phyloP scores from a whole-genome alignment of 1,284 basidiomycete species.

The Irpex lacteus region DNA sequence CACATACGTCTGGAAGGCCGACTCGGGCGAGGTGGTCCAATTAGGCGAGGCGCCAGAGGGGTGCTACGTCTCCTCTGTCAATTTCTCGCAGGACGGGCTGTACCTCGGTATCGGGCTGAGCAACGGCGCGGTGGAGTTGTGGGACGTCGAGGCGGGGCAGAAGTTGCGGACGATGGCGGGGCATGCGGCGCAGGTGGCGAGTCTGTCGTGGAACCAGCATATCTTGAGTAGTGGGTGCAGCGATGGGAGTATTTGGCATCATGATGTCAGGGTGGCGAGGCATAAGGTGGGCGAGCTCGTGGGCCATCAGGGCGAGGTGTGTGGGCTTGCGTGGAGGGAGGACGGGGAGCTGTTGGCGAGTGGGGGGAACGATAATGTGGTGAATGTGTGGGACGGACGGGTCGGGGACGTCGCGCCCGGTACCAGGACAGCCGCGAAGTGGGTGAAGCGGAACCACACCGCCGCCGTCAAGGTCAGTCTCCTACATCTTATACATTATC shows the following conservation, averaged over 20 bases:
- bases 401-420: conserved; percentile 63
- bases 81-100: conserved; percentile 86
- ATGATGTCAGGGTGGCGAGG: conserved; percentile 83
- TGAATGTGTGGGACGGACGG: conserved; percentile 93
- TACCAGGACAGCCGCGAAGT: conserved; percentile 69
- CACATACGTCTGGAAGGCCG: conserved; percentile 93
- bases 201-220: conserved; percentile 84
- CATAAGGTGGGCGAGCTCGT: conserved; percentile 89
- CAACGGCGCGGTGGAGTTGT: conserved; percentile 90
- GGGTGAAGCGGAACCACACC: conserved; percentile 93
- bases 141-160: conserved; percentile 83
- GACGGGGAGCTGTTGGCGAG: conserved; percentile 90
- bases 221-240: conserved; percentile 85
- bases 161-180: conserved; percentile 88
- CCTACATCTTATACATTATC: neutral
- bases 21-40: conserved; percentile 79
- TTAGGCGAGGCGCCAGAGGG: conserved; percentile 77
- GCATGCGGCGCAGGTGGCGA: conserved; percentile 78
- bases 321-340: conserved; percentile 77
- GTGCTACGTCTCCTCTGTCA: conserved; percentile 74
- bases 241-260: conserved; percentile 92
- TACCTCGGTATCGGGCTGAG: conserved; percentile 88
- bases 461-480: conserved; percentile 83
- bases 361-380: conserved; percentile 95
- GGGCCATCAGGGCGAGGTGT: conserved; percentile 90